These are phyloP conservation scores for Podaxis sp. DNA, from an alignment of 768 basidiomycete genomes.

Conservation along the genomic window DNA sequence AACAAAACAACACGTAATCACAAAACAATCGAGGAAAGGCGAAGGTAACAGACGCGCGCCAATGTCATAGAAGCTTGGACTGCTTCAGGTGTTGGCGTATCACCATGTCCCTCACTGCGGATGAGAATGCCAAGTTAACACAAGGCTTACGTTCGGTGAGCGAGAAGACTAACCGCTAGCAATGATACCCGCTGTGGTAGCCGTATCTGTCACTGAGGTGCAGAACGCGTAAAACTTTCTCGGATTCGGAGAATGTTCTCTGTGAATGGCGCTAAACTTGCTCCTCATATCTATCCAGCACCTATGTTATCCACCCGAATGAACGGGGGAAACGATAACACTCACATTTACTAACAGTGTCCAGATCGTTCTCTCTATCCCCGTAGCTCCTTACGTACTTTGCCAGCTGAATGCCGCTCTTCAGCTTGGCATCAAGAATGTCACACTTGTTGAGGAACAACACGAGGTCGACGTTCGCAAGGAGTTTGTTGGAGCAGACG, in stretches of 20 bases:
- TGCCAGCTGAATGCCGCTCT: conserved; percentile 53
- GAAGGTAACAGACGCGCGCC: background rate
- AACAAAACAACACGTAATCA: background rate
- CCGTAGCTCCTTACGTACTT: conserved; percentile 76
- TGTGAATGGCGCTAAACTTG: conserved; percentile 74
- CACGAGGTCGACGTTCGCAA: conserved; percentile 77
- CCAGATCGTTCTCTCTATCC: conserved; percentile 67
- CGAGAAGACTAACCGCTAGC: conserved; percentile 56
- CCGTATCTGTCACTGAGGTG: conserved; percentile 74
- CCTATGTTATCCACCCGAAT: background rate
- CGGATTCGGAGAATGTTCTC: conserved; percentile 71
- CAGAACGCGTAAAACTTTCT: conserved; percentile 78
- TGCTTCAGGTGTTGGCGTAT: conserved; percentile 75
- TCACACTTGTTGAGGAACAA: conserved; percentile 90
- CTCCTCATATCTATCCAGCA: conserved; percentile 52
- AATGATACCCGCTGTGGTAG: conserved; percentile 73
- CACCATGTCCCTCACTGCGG: conserved; percentile 75
- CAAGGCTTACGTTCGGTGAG: conserved; percentile 18
- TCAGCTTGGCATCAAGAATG: conserved; percentile 70
- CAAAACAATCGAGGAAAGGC: background rate
- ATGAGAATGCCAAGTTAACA: conserved; percentile 13
- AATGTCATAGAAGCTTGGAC: conserved; percentile 58
- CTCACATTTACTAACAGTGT: conserved; percentile 71
- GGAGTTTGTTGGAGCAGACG: conserved; percentile 78
- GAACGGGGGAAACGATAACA: conserved; percentile 7